phyloP scores from a whole-genome alignment of 1,284 basidiomycete species.

The Puccinia sorghi region DNA sequence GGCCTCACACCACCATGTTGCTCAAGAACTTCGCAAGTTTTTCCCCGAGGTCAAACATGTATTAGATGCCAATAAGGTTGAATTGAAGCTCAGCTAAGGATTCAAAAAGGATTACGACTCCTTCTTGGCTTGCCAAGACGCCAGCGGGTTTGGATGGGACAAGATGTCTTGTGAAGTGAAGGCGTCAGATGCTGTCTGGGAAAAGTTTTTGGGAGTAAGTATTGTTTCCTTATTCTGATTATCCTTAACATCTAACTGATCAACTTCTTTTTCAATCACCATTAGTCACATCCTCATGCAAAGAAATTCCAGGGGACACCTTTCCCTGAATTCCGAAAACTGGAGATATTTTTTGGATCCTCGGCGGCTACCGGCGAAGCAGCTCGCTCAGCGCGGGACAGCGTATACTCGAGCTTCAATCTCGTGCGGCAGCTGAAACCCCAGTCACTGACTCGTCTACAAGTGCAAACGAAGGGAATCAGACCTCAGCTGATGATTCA shows the following conservation, averaged over 20 bases:
- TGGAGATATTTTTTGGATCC: background rate
- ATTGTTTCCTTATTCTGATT: background rate
- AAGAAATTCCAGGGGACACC: background rate
- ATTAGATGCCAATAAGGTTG: background rate
- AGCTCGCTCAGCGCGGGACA: background rate
- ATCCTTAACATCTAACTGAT: background rate
- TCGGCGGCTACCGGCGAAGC: background rate
- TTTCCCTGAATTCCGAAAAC: background rate
- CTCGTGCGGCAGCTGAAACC: background rate
- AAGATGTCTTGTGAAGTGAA: background rate
- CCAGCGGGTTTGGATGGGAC: slow-evolving; percentile 15
- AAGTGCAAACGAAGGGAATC: no score
- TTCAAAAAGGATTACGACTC: background rate
- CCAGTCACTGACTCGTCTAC: no score
- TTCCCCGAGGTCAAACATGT: background rate
- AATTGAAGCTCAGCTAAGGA: background rate
- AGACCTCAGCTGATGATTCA: no score
- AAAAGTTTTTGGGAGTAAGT: background rate
- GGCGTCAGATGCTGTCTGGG: background rate
- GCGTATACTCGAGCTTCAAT: background rate
- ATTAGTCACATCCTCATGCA: background rate
- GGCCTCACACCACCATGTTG: background rate
- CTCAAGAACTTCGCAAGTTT: background rate
- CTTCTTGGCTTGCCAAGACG: background rate
- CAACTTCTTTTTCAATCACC: background rate